Base-by-base conservation (phyloP, 495 filamentous ascomycete species). In the Lepraria neglecta region DNA sequence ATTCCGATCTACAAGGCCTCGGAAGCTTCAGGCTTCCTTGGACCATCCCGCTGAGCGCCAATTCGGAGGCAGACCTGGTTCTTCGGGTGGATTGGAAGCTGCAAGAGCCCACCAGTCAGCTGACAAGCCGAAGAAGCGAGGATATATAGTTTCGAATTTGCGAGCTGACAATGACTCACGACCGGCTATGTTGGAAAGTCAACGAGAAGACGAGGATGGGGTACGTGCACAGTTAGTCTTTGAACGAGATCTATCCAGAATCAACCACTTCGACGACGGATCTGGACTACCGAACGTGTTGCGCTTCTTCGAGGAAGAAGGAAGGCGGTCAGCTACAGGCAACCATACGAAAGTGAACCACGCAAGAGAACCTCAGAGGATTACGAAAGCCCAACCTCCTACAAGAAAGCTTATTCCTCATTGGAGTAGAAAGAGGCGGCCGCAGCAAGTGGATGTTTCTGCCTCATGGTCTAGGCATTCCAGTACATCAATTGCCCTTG, bases 371-470 rank as follows among this genome's bases (percentile, higher is more conserved):
- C 19, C 9, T 7, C 12, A 15, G 15, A 31, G n/a, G n/a, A 33
- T 2, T 19, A 42, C 6, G 48, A 15, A 47, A 19, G 6, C 21
- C 4, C 0, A 38, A n/a, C 6, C 28, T 9, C 11, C 40, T 21
- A 24, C 17, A 11, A 55, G 43, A 30, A 44, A 7, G 30, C 15
- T 11, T 19, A 17, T 30, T 28, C 14, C 42, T 3, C 59, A 31
- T 40, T 40, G 44, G 44, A 17, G 42, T 4, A 70, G 77, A 50
- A 88, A 83, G 61, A 75, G 77, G 58, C 70, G 65, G 0, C 86
- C 86, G 30, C 76, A 66, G n/a, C 76, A 75, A 10, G 45, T 88
- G 19, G 78, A 87, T 60, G 60, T 68, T 48, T 72, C 74, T 24
- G 74, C 76, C 35, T 74, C 79, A 47, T 74, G 76, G 38, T 82